These are phyloP conservation scores for Penicillium odoratum DNA, from an alignment of 495 filamentous ascomycete genomes.

Conservation along the genomic window DNA sequence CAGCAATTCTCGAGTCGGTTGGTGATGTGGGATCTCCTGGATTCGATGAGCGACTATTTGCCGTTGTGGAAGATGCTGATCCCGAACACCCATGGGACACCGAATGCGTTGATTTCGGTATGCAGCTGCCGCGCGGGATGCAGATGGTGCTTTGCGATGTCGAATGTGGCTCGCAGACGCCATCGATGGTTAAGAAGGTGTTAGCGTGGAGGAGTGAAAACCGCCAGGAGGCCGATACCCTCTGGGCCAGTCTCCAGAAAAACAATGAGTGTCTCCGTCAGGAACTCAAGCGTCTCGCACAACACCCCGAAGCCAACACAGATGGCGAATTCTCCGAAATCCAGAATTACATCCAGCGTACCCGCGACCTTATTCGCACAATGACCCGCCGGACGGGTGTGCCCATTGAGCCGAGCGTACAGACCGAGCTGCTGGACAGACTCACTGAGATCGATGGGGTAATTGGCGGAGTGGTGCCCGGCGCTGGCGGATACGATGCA, in stretches of 20 bases:
- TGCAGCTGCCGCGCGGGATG: constrained; percentile 64
- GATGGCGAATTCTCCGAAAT: constrained; percentile 37
- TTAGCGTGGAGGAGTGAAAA: constrained; percentile 77
- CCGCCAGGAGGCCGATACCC: constrained; percentile 58
- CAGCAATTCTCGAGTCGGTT: constrained; percentile 64
- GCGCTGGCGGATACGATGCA: constrained; percentile 93
- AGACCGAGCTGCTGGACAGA: constrained; percentile 81
- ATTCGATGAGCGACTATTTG: constrained; percentile 65
- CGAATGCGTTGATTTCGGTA: constrained; percentile 62
- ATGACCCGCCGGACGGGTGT: constrained; percentile 75
- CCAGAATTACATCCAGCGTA: constrained; percentile 45
- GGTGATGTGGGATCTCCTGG: constrained; percentile 61
- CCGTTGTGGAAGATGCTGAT: constrained; percentile 61
- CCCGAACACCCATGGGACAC: constrained; percentile 68
- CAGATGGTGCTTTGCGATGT: constrained; percentile 92
- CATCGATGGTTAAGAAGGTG: constrained; percentile 91
- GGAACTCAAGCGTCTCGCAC: constrained; percentile 53
- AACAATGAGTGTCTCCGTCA: constrained; percentile 70
- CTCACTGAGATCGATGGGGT: constrained; percentile 73
- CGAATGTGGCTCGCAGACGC: constrained; percentile 89
- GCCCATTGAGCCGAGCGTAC: constrained; percentile 87
- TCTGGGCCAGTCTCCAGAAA: constrained; percentile 73
- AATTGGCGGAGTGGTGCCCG: constrained; percentile 87
- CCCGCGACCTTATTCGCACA: constrained; percentile 62
- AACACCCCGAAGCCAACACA: constrained; percentile 31